phyloP scores from a whole-genome alignment of 2,329 filamentous ascomycete species.

The Fusarium sterilihyphosum region DNA sequence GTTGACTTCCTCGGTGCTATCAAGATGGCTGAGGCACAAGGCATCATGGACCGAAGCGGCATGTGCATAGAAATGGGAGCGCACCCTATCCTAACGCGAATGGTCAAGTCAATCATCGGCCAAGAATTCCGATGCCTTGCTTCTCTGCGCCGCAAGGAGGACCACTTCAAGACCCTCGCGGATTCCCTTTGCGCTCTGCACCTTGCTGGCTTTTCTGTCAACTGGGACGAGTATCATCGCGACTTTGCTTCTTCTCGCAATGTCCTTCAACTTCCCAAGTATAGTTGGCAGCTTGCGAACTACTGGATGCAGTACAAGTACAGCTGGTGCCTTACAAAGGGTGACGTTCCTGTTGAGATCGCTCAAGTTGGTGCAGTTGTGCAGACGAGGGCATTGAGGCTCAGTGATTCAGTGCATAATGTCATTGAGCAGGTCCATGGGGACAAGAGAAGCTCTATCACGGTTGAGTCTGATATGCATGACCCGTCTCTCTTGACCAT shows the following conservation, averaged over 20 bases:
- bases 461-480: neutral
- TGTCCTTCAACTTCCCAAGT: constrained; percentile 72
- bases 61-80: constrained; percentile 76
- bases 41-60: constrained; percentile 64
- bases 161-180: constrained; percentile 72
- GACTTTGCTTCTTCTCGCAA: constrained; percentile 53
- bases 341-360: constrained; percentile 43
- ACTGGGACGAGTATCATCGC: constrained; percentile 75
- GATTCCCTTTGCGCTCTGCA: constrained; percentile 67
- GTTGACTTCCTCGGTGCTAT: constrained; percentile 74
- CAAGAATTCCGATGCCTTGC: constrained; percentile 62
- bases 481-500: neutral
- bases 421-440: neutral
- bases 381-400: neutral
- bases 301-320: constrained; percentile 74
- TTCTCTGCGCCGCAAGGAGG: constrained; percentile 71
- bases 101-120: constrained; percentile 71
- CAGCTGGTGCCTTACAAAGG: constrained; percentile 77
- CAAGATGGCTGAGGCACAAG: constrained; percentile 57
- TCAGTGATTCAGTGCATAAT: neutral
- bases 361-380: accelerated
- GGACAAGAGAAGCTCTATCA: neutral
- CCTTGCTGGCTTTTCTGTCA: constrained; percentile 68
- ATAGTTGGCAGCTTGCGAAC: constrained; percentile 77
- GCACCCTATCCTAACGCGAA: constrained; percentile 70